phyloP scores from a whole-genome alignment of 768 basidiomycete species.

The Cystofilobasidium ferigula region DNA sequence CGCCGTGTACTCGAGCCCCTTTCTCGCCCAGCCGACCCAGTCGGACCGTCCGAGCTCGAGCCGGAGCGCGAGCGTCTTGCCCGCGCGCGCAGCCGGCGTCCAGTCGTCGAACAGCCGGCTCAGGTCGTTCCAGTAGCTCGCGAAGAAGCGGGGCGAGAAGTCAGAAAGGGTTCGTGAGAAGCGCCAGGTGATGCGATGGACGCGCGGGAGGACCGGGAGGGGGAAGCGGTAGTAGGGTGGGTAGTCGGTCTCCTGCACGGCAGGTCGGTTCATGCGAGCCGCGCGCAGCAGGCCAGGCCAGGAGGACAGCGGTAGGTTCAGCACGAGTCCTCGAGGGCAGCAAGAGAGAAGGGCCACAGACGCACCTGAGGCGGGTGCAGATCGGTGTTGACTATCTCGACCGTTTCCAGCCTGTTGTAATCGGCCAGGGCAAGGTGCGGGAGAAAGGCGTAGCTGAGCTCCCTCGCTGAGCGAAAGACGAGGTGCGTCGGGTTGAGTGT shows the following conservation, averaged over 20 bases:
- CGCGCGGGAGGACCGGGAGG: background rate
- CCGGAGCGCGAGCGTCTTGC: background rate
- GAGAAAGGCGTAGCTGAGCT: slow-evolving; percentile 1
- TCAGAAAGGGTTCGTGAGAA: too few species aligned
- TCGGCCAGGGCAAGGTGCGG: background rate
- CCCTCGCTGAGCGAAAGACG: background rate
- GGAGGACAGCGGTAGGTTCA: too few species aligned
- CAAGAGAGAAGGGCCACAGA: background rate
- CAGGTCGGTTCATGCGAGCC: background rate
- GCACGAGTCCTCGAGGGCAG: background rate
- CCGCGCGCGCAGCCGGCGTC: background rate
- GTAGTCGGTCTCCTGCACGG: background rate
- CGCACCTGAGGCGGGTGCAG: slow-evolving; percentile 7
- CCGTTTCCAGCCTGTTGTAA: background rate
- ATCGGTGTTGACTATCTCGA: background rate
- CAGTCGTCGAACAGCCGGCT: background rate
- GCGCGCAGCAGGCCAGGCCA: too few species aligned
- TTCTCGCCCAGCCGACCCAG: background rate
- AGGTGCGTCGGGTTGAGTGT: background rate
- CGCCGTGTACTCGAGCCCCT: background rate
- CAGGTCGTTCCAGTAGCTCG: background rate
- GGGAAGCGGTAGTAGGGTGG: background rate
- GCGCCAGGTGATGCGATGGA: background rate
- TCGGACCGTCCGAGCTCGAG: background rate
- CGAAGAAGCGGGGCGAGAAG: background rate